A percentile compares a stretch with the other conserved stretches of the same genome.
Conservation (phyloP, 345 rosid species). For the Melastoma malabathricum region DNA sequence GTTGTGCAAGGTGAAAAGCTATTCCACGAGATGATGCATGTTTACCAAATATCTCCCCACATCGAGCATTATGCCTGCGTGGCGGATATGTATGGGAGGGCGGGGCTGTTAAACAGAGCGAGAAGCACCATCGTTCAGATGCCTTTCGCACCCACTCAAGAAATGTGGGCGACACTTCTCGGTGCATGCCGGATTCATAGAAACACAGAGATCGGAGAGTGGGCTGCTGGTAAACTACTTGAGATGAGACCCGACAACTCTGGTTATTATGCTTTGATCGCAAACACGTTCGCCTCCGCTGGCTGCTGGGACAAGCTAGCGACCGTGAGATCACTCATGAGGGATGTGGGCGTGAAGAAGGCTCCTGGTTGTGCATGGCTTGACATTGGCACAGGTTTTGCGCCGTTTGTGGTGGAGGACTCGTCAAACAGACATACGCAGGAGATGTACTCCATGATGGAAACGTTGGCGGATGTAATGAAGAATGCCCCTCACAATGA, state of each 20-base stretch:
- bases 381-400: slow-evolving; percentile 38
- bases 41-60: slow-evolving; percentile 32
- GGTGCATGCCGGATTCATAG: slow-evolving; percentile 55
- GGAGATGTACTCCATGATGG: slow-evolving; percentile 38
- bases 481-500: slow-evolving; percentile 25
- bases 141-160: slow-evolving; percentile 43
- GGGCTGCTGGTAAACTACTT: slow-evolving; percentile 64
- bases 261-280: slow-evolving; percentile 59
- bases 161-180: slow-evolving; percentile 59
- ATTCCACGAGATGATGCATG: slow-evolving; percentile 32
- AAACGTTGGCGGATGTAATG: slow-evolving; percentile 48
- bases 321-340: slow-evolving; percentile 51
- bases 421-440: slow-evolving; percentile 27
- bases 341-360: slow-evolving; percentile 58
- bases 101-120: slow-evolving; percentile 47
- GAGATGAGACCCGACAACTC: slow-evolving; percentile 48
- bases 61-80: slow-evolving; percentile 61
- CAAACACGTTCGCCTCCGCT: slow-evolving; percentile 64
- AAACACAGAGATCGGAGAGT: slow-evolving; percentile 49
- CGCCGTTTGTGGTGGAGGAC: slow-evolving; percentile 46
- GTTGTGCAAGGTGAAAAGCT: slow-evolving; percentile 40
- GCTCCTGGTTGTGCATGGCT: slow-evolving; percentile 68
- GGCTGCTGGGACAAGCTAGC: slow-evolving; percentile 57
- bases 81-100: slow-evolving; percentile 73
- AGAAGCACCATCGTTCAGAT: slow-evolving; percentile 33